These are phyloP conservation scores for Phialemoniopsis sp. DNA, from an alignment of 2,329 filamentous ascomycete genomes.

Conservation along the genomic window DNA sequence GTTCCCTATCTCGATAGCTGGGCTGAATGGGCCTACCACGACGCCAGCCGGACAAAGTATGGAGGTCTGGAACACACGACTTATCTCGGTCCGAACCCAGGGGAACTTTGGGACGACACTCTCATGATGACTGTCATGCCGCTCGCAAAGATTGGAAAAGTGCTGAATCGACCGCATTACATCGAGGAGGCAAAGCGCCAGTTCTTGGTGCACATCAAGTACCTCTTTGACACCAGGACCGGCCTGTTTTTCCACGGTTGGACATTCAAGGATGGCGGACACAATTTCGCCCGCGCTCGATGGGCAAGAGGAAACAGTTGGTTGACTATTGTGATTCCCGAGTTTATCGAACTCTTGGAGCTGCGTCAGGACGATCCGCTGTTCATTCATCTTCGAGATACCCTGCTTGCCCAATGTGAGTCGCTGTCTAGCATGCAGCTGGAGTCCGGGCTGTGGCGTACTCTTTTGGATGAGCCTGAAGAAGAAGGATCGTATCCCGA, in stretches of 20 bases:
- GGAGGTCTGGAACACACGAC: conserved; percentile 75
- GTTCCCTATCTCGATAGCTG: conserved; percentile 75
- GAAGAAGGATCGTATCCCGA: conserved; percentile 70
- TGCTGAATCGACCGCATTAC: conserved; percentile 67
- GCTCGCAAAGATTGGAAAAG: conserved; percentile 71
- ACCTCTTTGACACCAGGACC: conserved; percentile 67
- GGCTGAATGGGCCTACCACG: conserved; percentile 81
- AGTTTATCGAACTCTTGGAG: conserved; percentile 71
- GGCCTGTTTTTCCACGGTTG: conserved; percentile 81
- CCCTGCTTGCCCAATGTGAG: conserved; percentile 64
- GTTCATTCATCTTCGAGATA: conserved; percentile 53
- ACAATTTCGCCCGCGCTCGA: conserved; percentile 54
- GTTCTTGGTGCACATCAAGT: conserved; percentile 74
- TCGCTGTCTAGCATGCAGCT: conserved; percentile 59
- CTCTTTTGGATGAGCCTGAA: conserved; percentile 64
- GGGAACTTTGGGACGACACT: conserved; percentile 82
- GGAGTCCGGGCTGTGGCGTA: conserved; percentile 65
- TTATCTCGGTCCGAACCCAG: conserved; percentile 64
- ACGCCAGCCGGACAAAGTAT: conserved; percentile 66
- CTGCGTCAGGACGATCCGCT: conserved; percentile 54
- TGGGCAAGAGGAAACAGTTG: conserved; percentile 65
- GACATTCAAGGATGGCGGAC: conserved; percentile 67
- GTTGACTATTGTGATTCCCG: conserved; percentile 80
- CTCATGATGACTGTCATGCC: conserved; percentile 86
- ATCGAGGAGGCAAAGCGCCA: conserved; percentile 74